Percentiles rank a stretch among this genome's conserved stretches.
phyloP scores from a whole-genome alignment of 805 yeast species.

The Candida awuae region DNA sequence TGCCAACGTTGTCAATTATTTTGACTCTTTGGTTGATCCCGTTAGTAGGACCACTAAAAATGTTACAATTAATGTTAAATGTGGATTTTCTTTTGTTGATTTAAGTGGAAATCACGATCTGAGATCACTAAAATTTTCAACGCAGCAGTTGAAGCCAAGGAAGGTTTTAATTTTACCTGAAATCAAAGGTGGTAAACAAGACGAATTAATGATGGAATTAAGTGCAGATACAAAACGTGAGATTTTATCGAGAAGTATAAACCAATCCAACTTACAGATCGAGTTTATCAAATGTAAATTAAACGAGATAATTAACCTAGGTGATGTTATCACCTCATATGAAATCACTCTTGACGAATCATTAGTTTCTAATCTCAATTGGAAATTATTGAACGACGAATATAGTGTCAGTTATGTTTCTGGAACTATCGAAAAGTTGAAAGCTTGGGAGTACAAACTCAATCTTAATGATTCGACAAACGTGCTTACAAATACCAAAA shows the following conservation, averaged over 20 bases:
- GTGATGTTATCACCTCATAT: slow-evolving; percentile 44
- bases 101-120: slow-evolving; percentile 77
- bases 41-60: slow-evolving; percentile 10
- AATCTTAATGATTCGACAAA: background rate
- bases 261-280: slow-evolving; percentile 17
- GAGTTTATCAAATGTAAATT: slow-evolving; percentile 26
- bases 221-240: slow-evolving; percentile 15
- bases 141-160: slow-evolving; percentile 72
- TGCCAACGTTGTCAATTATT: slow-evolving; percentile 13
- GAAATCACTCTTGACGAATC: slow-evolving; percentile 64
- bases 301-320: slow-evolving; percentile 41
- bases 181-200: slow-evolving; percentile 18
- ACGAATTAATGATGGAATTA: slow-evolving; percentile 18
- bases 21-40: slow-evolving; percentile 23
- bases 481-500: slow-evolving; percentile 21
- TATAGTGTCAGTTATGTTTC: slow-evolving; percentile 74
- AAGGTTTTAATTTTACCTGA: slow-evolving; percentile 46
- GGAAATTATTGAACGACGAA: slow-evolving; percentile 83
- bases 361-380: slow-evolving; percentile 50
- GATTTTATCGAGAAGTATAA: slow-evolving; percentile 12
- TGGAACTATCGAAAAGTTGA: slow-evolving; percentile 43
- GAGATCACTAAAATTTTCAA: slow-evolving; percentile 69
- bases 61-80: slow-evolving; percentile 40
- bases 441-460: slow-evolving; percentile 13
- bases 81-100: slow-evolving; percentile 72